Percentiles rank a stretch among this genome's conserved stretches.
phyloP scores from a whole-genome alignment of 2,329 filamentous ascomycete genomes.

The Fusarium haematococcum region DNA sequence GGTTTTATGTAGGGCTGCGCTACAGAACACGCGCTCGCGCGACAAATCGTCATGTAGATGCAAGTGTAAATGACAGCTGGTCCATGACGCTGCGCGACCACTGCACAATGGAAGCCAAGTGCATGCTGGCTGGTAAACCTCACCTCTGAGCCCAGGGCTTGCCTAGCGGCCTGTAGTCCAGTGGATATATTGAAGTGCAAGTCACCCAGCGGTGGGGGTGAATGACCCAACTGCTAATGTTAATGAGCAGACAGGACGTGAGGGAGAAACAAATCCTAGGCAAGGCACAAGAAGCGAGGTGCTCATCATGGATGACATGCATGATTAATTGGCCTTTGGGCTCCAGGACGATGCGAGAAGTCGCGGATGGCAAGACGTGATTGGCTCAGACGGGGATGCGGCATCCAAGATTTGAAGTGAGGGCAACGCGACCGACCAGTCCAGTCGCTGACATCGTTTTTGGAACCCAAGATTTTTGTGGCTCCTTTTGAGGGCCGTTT shows the following conservation, averaged over 20 bases:
- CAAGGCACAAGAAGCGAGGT: slow-evolving; percentile 3
- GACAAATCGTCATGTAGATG: slow-evolving; percentile 29
- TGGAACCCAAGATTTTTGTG: slow-evolving; percentile 10
- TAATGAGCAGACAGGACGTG: slow-evolving; percentile 2
- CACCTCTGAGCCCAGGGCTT: slow-evolving; percentile 15
- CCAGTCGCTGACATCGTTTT: slow-evolving; percentile 21
- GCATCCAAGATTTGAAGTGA: slow-evolving; percentile 29
- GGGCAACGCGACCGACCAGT: slow-evolving; percentile 19
- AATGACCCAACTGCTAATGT: slow-evolving; percentile 1
- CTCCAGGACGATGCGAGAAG: slow-evolving; percentile 22
- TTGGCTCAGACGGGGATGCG: slow-evolving; percentile 32
- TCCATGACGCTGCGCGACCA: slow-evolving; percentile 3
- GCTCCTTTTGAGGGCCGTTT: neutral
- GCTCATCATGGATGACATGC: slow-evolving; percentile 43
- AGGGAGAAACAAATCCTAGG: slow-evolving; percentile 16
- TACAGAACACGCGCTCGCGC: slow-evolving; percentile 1
- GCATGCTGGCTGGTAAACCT: neutral
- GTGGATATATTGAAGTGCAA: slow-evolving; percentile 25
- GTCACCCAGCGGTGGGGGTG: slow-evolving; percentile 1
- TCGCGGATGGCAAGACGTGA: slow-evolving; percentile 20
- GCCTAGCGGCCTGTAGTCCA: slow-evolving; percentile 20
- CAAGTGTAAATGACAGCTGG: slow-evolving; percentile 20
- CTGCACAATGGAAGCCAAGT: slow-evolving; percentile 16
- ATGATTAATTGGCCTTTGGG: slow-evolving; percentile 41
- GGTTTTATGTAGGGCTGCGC: slow-evolving; percentile 27